Evolutionary conservation across 2,329 filamentous ascomycete species (phyloP).

Genomic region (Macroventuria anomochaeta): DNA sequence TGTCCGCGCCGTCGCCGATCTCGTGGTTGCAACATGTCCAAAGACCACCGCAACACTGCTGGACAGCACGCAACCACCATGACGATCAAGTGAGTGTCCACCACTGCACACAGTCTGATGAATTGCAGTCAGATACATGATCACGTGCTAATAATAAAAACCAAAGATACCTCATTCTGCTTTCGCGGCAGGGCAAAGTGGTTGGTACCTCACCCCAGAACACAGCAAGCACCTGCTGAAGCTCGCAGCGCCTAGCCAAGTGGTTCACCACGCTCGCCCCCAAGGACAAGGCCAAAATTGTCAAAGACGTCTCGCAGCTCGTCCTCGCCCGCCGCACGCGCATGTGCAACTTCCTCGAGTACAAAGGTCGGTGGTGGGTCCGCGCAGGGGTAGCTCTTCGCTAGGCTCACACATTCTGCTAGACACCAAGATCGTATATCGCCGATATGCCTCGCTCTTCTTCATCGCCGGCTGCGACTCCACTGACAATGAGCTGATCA

Average conservation of each 20-base stretch:
- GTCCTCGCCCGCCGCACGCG: constrained; percentile 93
- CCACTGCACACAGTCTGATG: not conserved
- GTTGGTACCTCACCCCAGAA: constrained; percentile 64
- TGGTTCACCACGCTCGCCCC: constrained; percentile 99
- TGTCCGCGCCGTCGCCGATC: constrained; percentile 25
- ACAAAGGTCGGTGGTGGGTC: constrained; percentile 74
- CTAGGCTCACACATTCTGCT: constrained; percentile 38
- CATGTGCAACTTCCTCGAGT: constrained; percentile 99
- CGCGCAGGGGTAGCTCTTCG: constrained; percentile 22
- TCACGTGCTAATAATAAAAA: constrained; percentile 15
- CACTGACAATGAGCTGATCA: constrained; percentile 98
- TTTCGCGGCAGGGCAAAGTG: constrained; percentile 98
- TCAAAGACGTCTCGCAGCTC: constrained; percentile 98
- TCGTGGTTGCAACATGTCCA: constrained; percentile 17
- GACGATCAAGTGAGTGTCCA: constrained; percentile 61
- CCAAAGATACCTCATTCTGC: constrained; percentile 89
- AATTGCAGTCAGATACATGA: not conserved
- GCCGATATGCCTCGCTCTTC: constrained; percentile 97
- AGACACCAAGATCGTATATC: constrained; percentile 99
- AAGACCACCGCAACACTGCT: constrained; percentile 12
- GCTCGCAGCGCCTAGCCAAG: constrained; percentile 86
- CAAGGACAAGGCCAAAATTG: constrained; percentile 99
- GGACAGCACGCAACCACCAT: constrained; percentile 45
- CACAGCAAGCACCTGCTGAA: constrained; percentile 39
- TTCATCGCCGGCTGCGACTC: constrained; percentile 98